Conservation (phyloP, 2,329 filamentous ascomycete genomes). For the Drechmeria coniospora region DNA sequence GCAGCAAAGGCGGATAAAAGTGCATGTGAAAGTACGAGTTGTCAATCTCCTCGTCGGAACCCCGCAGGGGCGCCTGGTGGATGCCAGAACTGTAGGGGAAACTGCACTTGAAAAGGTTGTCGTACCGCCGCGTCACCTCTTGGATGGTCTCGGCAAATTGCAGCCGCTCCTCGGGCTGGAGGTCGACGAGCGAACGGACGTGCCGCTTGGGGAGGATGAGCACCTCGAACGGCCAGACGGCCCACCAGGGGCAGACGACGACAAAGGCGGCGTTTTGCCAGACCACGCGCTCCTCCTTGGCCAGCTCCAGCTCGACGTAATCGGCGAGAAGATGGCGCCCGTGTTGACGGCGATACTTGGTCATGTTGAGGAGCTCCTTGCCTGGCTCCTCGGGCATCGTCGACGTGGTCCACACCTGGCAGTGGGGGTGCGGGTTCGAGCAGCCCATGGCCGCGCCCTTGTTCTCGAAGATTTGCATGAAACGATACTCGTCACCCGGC, state of each 20-base stretch:
- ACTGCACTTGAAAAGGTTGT: constrained; percentile 91
- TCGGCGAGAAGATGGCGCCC: constrained; percentile 70
- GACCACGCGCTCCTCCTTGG: constrained; percentile 72
- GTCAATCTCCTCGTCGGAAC: constrained; percentile 68
- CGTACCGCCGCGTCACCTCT: constrained; percentile 80
- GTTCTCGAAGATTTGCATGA: constrained; percentile 99
- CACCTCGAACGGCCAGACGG: constrained; percentile 90
- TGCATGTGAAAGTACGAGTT: constrained; percentile 89
- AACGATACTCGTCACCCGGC: constrained; percentile 67
- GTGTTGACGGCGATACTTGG: constrained; percentile 61
- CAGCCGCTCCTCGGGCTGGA: constrained; percentile 53
- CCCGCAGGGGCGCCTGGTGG: constrained; percentile 82
- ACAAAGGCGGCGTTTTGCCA: constrained; percentile 78
- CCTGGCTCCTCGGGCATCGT: constrained; percentile 78
- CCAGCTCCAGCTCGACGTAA: constrained; percentile 69
- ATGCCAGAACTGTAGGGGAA: constrained; percentile 97
- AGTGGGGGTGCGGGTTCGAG: constrained; percentile 95
- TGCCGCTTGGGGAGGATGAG: constrained; percentile 78
- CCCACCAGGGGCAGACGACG: constrained; percentile 94
- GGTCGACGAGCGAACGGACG: constrained; percentile 70
- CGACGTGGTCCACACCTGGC: constrained; percentile 91
- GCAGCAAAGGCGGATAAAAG: constrained; percentile 87
- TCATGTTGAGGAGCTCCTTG: constrained; percentile 63
- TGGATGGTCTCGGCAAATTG: constrained; percentile 72
- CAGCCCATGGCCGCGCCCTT: constrained; percentile 97